Base-by-base conservation (phyloP, 495 filamentous ascomycete species). In the Arthonia radiata region DNA sequence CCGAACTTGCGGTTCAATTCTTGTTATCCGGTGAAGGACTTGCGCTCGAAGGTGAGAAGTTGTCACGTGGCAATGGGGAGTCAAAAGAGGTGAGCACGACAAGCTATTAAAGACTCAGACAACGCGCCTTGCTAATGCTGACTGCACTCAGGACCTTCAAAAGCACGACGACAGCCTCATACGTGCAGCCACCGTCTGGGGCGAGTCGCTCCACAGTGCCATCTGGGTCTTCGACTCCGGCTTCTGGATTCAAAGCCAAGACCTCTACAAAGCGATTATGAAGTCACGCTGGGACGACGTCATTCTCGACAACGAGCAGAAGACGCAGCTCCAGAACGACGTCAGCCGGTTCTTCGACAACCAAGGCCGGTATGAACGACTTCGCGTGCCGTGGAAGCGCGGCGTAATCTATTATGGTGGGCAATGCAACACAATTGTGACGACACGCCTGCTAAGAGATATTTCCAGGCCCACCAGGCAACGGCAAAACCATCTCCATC, bases 401-500 rank as follows among this genome's bases (percentile, higher is more conserved):
- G 48, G 48, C 10, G 41, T 62, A 29, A 61, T 62, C 24, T 42
- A n/a, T n/a, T n/a, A n/a, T n/a, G n/a, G n/a, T n/a, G n/a, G n/a
- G n/a, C n/a, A n/a, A n/a, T n/a, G n/a, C n/a, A n/a, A n/a, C n/a
- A n/a, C n/a, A n/a, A n/a, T n/a, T n/a, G n/a, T n/a, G n/a, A n/a
- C n/a, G n/a, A n/a, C n/a, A n/a, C n/a, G n/a, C n/a, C n/a, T n/a
- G n/a, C n/a, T n/a, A n/a, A n/a, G n/a, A n/a, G n/a, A n/a, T n/a
- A n/a, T n/a, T 61, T 17, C 49, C 61, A 33, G 57, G 57, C 15
- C 42, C 49, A 1, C 50, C 58, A 1, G 54, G 59, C 8, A 71
- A 71, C 34, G 68, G 68, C 3, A 74, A 74, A 46, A 71, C 68
- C n/a, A 61, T 71, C 36, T 57, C 53, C 15, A 66, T 71, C 48